Base-by-base conservation (phyloP, 108 stramenopile genomes). In the Conticribra weissflogii region DNA sequence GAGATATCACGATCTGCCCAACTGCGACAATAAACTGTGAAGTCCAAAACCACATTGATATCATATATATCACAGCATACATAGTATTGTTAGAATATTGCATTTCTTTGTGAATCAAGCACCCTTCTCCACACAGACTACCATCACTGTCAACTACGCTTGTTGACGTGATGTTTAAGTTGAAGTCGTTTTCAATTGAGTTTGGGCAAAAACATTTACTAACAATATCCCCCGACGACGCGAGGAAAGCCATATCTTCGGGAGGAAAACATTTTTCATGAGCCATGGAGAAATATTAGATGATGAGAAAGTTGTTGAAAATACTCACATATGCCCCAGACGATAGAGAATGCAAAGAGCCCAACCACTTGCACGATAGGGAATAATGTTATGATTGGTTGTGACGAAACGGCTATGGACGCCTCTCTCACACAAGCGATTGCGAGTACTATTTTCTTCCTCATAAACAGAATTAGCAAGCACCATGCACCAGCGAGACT, bases 21-120 rank as follows among this genome's bases (percentile, higher is more conserved):
- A 93, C 21, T 16, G 96, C 96, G 23, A 91, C 71, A 58, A 97
- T 86, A 66, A 96, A 97, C 69, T 89, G 79, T 3, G 88, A 85
- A 7, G 93, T 95, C 96, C 96, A 97, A 71, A 95, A 94, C 56
- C 82, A 87, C 59, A 80, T 65, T 77, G 96, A 97, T 14, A 97
- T 48, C 54, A 96, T 62, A 74, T 88, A 97, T 75, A 85, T 86
- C 34, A 61, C 82, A 49, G 65, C 72, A 25, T 71, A 54, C 25
- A 68, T 48, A 23, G 79, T 71, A 60, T 68, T 62, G 17, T 32
- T 53, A 12, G 57, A 45, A 59, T 76, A 76, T 34, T 31, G 34
- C 23, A 75, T 36, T 54, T 72, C 71, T 25, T 59, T 71, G 60
- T 75, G 71, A 18, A 44, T 24, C 18, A 64, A 41, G 19, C 57